phyloP scores from a whole-genome alignment of 2,329 filamentous ascomycete genomes.

The Ophiosphaerella korrae region DNA sequence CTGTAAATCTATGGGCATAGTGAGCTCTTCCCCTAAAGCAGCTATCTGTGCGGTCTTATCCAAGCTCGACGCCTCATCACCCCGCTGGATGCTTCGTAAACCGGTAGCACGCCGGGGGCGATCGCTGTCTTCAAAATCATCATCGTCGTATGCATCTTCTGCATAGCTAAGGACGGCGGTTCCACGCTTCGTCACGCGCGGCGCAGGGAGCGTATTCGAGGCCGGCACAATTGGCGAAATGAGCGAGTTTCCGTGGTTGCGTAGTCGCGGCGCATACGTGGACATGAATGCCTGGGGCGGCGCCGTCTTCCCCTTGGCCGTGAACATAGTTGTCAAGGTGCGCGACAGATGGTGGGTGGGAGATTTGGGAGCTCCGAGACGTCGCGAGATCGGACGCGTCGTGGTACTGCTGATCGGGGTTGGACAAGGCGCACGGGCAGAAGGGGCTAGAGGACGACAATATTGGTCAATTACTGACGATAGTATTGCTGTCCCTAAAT shows the following conservation, averaged over 20 bases:
- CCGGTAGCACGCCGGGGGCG: conserved; percentile 76
- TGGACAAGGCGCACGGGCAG: neutral
- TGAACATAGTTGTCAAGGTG: conserved; percentile 44
- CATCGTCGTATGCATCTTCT: conserved; percentile 90
- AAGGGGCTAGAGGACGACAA: neutral
- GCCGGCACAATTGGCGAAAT: conserved; percentile 81
- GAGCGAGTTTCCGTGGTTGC: conserved; percentile 89
- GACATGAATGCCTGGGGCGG: conserved; percentile 87
- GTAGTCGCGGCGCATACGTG: conserved; percentile 87
- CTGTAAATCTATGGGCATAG: conserved; percentile 79
- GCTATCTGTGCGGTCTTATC: conserved; percentile 70
- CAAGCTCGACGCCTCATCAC: conserved; percentile 65
- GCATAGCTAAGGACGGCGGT: conserved; percentile 98
- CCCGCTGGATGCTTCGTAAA: conserved; percentile 74
- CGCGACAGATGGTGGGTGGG: conserved; percentile 26
- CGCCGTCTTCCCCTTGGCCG: conserved; percentile 49
- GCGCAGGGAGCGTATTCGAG: conserved; percentile 68
- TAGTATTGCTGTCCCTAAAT: conserved; percentile 5
- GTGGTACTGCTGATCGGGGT: conserved; percentile 12
- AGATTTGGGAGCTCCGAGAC: conserved; percentile 36
- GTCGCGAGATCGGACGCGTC: conserved; percentile 41
- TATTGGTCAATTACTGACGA: neutral
- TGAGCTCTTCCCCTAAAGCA: conserved; percentile 82
- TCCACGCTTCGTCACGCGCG: conserved; percentile 94
- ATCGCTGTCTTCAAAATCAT: conserved; percentile 76